phyloP scores from a whole-genome alignment of 345 rosid species.

The Firmiana major region DNA sequence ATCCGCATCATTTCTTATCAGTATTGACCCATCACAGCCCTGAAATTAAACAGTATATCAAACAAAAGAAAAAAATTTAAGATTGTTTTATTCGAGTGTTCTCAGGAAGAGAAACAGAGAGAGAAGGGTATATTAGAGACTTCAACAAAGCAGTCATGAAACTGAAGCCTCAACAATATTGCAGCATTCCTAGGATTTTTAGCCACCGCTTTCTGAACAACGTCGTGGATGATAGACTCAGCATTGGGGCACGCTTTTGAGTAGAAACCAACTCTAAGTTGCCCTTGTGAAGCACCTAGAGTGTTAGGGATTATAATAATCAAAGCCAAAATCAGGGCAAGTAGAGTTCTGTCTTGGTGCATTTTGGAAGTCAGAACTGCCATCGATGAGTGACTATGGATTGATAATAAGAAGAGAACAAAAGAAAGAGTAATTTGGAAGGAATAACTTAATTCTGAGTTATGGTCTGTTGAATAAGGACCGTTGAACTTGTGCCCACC shows the following conservation, averaged over 20 bases:
- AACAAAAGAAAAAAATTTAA: too few relatives aligned
- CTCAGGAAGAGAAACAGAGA: not conserved
- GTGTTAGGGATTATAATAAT: not conserved
- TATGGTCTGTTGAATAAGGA: not conserved
- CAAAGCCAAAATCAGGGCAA: slow-evolving; percentile 9
- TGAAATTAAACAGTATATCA: not conserved
- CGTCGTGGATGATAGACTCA: slow-evolving; percentile 37
- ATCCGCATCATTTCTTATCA: slow-evolving; percentile 29
- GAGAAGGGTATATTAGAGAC: slow-evolving; percentile 21
- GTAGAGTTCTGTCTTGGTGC: not conserved
- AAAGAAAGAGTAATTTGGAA: slow-evolving; percentile 3
- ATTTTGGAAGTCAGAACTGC: slow-evolving; percentile 3
- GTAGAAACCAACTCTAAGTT: slow-evolving; percentile 52
- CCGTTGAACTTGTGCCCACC: not conserved
- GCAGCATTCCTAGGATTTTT: slow-evolving; percentile 41
- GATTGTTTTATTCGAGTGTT: not conserved
- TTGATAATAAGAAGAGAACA: not conserved
- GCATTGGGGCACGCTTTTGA: slow-evolving; percentile 44
- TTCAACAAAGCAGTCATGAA: slow-evolving; percentile 72
- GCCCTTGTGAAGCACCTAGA: slow-evolving; percentile 26
- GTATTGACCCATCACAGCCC: slow-evolving; percentile 74
- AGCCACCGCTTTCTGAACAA: slow-evolving; percentile 29
- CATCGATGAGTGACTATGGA: not conserved
- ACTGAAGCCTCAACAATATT: slow-evolving; percentile 51
- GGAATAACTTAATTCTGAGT: not conserved